A percentile compares a stretch with the other conserved stretches of the same genome.
Conservation (phyloP, 768 basidiomycete genomes). For the Leccinum longicurvipes region DNA sequence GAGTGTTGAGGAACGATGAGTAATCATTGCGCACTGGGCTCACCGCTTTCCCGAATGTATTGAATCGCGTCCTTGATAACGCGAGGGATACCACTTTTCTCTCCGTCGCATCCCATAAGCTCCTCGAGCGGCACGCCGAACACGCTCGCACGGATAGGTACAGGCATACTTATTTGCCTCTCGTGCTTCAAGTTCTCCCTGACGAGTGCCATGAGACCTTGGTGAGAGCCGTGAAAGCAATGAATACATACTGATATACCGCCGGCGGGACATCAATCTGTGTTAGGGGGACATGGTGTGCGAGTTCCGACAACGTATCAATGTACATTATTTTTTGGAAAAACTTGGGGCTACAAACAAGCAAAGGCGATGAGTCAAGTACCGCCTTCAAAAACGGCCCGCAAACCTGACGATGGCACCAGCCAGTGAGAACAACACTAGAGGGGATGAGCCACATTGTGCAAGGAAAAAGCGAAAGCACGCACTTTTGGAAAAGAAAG, state of each 20-base stretch:
- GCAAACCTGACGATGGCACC: constrained; percentile 82
- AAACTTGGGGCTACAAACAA: constrained; percentile 74
- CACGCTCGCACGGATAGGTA: constrained; percentile 54
- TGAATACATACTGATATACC: constrained; percentile 66
- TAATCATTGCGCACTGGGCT: not conserved
- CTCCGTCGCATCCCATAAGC: constrained; percentile 79
- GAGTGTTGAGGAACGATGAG: not conserved
- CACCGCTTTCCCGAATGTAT: constrained; percentile 61
- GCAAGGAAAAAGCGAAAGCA: constrained; percentile 2
- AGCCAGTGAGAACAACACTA: constrained; percentile 87
- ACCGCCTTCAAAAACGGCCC: not conserved
- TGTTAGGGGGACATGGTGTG: constrained; percentile 73
- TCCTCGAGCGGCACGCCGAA: constrained; percentile 83
- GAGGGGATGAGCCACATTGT: constrained; percentile 8
- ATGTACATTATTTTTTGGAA: constrained; percentile 81
- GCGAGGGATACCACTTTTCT: constrained; percentile 78
- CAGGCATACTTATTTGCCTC: constrained; percentile 62
- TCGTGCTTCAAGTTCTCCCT: constrained; percentile 83
- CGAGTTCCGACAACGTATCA: constrained; percentile 73
- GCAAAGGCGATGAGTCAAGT: not conserved
- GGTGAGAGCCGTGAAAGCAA: not conserved
- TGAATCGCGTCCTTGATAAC: constrained; percentile 75
- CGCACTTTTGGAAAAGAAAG: constrained; percentile 84
- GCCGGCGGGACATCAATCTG: constrained; percentile 84
- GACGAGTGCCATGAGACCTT: constrained; percentile 1